Conservation (phyloP, 176 grass and related monocot species). For the Carex kokanica region DNA sequence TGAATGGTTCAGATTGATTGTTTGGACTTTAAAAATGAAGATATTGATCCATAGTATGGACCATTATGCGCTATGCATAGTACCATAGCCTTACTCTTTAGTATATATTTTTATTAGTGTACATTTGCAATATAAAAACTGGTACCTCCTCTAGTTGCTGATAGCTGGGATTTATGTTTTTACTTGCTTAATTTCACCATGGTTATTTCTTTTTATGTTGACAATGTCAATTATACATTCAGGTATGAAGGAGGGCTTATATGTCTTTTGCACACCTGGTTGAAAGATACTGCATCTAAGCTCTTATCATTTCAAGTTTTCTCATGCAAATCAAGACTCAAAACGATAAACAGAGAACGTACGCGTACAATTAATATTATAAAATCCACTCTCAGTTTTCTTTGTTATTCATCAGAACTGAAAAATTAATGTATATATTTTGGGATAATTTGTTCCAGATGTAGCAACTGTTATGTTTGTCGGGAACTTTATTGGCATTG, state of each 20-base stretch:
- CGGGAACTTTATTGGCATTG: constrained; percentile 84
- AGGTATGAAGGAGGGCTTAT: constrained; percentile 68
- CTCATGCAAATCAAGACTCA: constrained; percentile 38
- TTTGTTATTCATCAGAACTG: constrained; percentile 24
- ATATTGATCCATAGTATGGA: no score
- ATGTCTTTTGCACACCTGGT: constrained; percentile 43
- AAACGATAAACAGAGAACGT: constrained; percentile 60
- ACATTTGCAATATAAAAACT: not conserved
- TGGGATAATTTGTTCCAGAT: constrained; percentile 50
- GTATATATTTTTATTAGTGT: not conserved
- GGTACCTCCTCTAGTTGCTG: not conserved
- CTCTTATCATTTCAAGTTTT: constrained; percentile 27
- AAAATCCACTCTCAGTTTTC: not conserved
- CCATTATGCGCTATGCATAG: no score
- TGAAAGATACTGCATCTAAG: constrained; percentile 45
- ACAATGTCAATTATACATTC: constrained; percentile 25
- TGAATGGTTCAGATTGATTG: no score
- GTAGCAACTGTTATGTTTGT: constrained; percentile 78
- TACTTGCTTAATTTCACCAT: not conserved
- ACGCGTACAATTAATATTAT: constrained; percentile 22
- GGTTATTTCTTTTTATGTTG: not conserved
- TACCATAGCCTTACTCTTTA: no score
- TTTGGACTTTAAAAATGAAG: no score
- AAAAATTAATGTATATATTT: constrained; percentile 21
- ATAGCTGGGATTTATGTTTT: not conserved